Conservation (phyloP, 2,329 filamentous ascomycete genomes). For the Zymoseptoria ardabiliae region DNA sequence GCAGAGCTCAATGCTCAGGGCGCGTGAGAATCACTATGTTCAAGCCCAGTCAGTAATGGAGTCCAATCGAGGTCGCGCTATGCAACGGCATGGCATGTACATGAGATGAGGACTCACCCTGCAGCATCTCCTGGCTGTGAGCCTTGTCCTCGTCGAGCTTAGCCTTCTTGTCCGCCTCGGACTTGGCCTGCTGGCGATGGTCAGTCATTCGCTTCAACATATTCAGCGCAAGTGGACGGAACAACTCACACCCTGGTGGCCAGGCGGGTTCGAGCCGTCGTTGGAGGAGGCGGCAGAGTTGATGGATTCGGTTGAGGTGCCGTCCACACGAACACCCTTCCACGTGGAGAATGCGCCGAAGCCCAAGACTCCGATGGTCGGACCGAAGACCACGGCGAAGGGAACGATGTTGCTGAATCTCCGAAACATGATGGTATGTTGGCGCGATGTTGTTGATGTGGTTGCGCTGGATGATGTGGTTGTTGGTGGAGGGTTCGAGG, state of each 20-base stretch:
- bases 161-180: background rate
- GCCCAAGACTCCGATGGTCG: background rate
- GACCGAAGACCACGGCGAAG: background rate
- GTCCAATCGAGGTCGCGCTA: background rate
- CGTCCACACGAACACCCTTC: background rate
- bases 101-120: background rate
- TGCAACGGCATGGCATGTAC: background rate
- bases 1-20: background rate
- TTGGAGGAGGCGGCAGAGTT: background rate
- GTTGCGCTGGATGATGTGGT: background rate
- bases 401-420: background rate
- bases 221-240: background rate
- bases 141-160: background rate
- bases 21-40: background rate
- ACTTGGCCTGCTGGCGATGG: background rate
- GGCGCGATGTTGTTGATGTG: background rate
- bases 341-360: background rate
- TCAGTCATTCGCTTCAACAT: background rate
- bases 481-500: background rate
- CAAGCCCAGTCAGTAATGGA: background rate
- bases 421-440: background rate
- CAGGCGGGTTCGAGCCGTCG: background rate
- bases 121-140: background rate
- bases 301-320: too few relatives aligned
- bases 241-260: background rate